These are phyloP conservation scores for Rhizopogon vinicolor DNA, from an alignment of 768 basidiomycete genomes.

Conservation along the genomic window DNA sequence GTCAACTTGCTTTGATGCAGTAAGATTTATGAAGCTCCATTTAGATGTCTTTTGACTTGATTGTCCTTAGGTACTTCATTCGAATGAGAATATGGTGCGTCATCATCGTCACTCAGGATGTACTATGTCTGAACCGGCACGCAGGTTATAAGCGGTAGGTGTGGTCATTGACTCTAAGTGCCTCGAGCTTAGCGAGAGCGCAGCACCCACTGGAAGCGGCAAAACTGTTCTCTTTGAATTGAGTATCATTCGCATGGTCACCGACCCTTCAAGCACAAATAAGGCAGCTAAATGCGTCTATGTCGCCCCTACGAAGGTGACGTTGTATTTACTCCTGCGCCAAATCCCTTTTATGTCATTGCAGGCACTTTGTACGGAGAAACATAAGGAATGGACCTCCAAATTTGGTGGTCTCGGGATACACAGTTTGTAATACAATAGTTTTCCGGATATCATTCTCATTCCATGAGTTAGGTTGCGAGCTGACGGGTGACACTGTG, in stretches of 20 bases:
- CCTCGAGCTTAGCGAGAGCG: conserved; percentile 1
- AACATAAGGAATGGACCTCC: conserved; percentile 73
- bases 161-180: not conserved
- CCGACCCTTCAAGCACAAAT: conserved; percentile 29
- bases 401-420: conserved; percentile 78
- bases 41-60: not conserved
- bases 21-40: conserved; percentile 28
- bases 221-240: conserved; percentile 96
- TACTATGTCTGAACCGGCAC: conserved; percentile 6
- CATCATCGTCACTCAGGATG: not conserved
- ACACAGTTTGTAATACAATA: conserved; percentile 48
- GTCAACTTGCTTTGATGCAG: conserved; percentile 74
- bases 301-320: conserved; percentile 88
- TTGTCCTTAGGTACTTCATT: conserved; percentile 45
- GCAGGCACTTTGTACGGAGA: conserved; percentile 86
- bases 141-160: conserved; percentile 69
- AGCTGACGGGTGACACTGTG: conserved; percentile 90
- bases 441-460: not conserved
- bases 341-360: not conserved
- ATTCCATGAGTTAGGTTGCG: conserved; percentile 52
- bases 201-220: conserved; percentile 94
- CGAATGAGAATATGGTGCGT: conserved; percentile 62
- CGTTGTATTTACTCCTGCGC: not conserved
- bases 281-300: conserved; percentile 73
- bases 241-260: conserved; percentile 73